Evolutionary conservation across 2,329 filamentous ascomycete species (phyloP).

Genomic region (Trichophyton simii): DNA sequence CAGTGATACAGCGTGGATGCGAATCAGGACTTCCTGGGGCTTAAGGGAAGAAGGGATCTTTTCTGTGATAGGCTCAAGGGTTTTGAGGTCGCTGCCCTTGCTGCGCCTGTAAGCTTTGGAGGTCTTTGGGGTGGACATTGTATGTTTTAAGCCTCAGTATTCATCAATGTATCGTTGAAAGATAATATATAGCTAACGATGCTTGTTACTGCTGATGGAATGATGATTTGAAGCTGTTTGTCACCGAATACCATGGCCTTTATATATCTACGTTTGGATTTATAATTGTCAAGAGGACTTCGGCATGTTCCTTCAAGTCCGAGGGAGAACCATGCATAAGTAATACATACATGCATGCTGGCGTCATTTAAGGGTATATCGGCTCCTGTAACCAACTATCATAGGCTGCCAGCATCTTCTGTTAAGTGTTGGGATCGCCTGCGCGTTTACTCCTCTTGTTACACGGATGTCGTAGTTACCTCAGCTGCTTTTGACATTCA

Average conservation of each 20-base stretch:
- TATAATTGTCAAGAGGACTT: too few relatives aligned
- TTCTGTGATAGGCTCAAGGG: background rate
- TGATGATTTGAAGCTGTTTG: too few relatives aligned
- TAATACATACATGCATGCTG: too few relatives aligned
- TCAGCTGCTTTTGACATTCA: too few relatives aligned
- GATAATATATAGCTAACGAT: background rate
- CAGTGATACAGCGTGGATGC: constrained; percentile 40
- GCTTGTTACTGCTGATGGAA: background rate
- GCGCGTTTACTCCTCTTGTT: too few relatives aligned
- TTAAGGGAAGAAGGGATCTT: background rate
- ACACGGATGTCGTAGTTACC: background rate
- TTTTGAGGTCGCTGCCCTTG: background rate
- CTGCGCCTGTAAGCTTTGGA: background rate
- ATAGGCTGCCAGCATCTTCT: background rate
- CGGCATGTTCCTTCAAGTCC: too few relatives aligned
- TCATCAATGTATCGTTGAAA: too few relatives aligned
- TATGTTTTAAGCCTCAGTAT: background rate
- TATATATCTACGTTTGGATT: too few relatives aligned
- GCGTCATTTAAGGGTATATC: too few relatives aligned
- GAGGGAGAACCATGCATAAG: too few relatives aligned
- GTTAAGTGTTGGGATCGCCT: too few relatives aligned
- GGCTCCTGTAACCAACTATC: background rate
- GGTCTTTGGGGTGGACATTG: background rate
- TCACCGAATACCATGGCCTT: too few relatives aligned
- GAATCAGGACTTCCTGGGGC: constrained; percentile 39